A percentile compares a stretch with the other conserved stretches of the same genome.
These are phyloP conservation scores for Fusarium hainanense DNA, from an alignment of 2,329 filamentous ascomycete genomes.

Conservation along the genomic window DNA sequence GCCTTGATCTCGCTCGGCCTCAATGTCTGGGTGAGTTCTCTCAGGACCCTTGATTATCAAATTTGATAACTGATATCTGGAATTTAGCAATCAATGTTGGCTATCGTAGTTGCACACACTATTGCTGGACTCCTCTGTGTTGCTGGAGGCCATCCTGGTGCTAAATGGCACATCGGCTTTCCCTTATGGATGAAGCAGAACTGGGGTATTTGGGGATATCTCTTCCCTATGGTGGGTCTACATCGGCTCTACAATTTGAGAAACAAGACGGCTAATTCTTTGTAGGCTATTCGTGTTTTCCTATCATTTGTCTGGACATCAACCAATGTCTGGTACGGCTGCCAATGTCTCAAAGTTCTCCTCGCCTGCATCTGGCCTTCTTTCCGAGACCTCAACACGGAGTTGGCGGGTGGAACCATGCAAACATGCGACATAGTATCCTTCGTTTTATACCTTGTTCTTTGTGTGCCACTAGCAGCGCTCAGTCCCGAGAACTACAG, in stretches of 20 bases:
- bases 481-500: neutral
- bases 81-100: neutral
- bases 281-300: neutral
- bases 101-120: constrained; percentile 24
- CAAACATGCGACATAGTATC: neutral
- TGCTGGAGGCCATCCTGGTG: constrained; percentile 43
- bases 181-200: constrained; percentile 43
- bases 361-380: neutral
- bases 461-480: neutral
- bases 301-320: constrained; percentile 9
- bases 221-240: constrained; percentile 38
- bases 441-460: neutral
- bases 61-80: fast-evolving
- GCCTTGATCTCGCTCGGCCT: constrained; percentile 45
- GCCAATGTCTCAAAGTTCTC: neutral
- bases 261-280: neutral
- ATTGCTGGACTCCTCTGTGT: constrained; percentile 45
- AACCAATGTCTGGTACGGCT: neutral
- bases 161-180: constrained; percentile 47
- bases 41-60: no score
- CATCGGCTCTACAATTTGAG: fast-evolving
- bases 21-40: constrained; percentile 31
- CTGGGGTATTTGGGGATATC: constrained; percentile 45
- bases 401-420: neutral
- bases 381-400: neutral